Conservation (phyloP, 768 basidiomycete species). For the Phlebiopsis gigantea region DNA sequence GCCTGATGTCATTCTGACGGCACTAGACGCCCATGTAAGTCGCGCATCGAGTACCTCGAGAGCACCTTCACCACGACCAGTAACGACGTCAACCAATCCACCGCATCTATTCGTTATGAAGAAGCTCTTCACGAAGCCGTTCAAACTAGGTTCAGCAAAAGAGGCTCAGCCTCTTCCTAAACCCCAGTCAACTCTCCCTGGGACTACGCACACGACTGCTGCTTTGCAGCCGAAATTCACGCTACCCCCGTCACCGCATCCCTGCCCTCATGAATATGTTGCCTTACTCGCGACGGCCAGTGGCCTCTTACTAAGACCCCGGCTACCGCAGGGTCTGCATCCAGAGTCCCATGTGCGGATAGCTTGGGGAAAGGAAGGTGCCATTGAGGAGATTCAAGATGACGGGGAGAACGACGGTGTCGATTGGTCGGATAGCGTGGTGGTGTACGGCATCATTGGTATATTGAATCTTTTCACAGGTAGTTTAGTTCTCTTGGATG, state of each 20-base stretch:
- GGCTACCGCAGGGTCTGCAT: constrained; percentile 29
- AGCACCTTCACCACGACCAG: not conserved
- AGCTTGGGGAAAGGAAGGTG: constrained; percentile 54
- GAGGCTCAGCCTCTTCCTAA: not conserved
- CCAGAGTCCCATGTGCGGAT: constrained; percentile 41
- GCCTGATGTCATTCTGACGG: constrained; percentile 5
- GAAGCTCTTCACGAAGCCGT: constrained; percentile 11
- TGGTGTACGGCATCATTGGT: constrained; percentile 76
- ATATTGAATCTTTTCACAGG: constrained; percentile 68
- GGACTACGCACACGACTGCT: constrained; percentile 19
- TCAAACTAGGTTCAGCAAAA: constrained; percentile 12
- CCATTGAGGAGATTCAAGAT: constrained; percentile 45
- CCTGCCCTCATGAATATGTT: constrained; percentile 65
- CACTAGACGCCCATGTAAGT: not conserved
- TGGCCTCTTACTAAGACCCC: constrained; percentile 66
- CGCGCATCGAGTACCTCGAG: not conserved
- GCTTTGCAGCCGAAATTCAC: constrained; percentile 56
- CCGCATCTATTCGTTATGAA: constrained; percentile 1
- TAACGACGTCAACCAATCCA: not conserved
- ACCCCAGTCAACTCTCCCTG: not conserved
- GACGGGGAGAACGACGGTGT: constrained; percentile 28
- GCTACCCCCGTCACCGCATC: constrained; percentile 70
- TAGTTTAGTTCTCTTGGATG: constrained; percentile 27
- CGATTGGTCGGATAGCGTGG: constrained; percentile 51
- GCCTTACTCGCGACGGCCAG: constrained; percentile 51